These are phyloP conservation scores for Neurospora tetrasperma DNA, from an alignment of 495 filamentous ascomycete genomes.

Conservation along the genomic window DNA sequence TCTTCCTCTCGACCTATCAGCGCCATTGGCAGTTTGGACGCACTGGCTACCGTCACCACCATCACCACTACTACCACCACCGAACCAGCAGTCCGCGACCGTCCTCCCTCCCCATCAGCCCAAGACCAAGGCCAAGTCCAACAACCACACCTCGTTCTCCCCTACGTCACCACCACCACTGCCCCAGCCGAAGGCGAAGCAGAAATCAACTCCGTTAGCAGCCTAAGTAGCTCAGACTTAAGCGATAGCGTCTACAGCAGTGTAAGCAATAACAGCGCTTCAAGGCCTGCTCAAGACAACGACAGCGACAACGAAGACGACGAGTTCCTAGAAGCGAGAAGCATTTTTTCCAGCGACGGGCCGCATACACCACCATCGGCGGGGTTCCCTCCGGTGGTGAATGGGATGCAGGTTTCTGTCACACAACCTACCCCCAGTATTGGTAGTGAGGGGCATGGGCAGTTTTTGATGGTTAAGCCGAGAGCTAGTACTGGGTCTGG, in stretches of 20 bases:
- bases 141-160: neutral
- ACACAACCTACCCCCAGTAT: neutral
- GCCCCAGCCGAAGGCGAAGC: neutral
- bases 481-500: neutral
- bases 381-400: neutral
- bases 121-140: neutral
- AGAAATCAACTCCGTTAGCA: constrained; percentile 6
- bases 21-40: constrained; percentile 3
- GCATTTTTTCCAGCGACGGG: neutral
- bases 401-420: neutral
- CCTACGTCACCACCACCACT: neutral
- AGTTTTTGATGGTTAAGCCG: neutral
- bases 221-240: constrained; percentile 4
- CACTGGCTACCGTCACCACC: neutral
- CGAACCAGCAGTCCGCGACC: neutral
- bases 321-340: neutral
- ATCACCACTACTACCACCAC: neutral
- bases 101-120: neutral
- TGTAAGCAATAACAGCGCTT: constrained; percentile 9
- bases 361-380: neutral
- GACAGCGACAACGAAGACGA: neutral
- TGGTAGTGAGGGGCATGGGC: constrained; percentile 2
- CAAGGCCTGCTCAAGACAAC: neutral
- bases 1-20: constrained; percentile 2
- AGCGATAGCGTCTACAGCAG: constrained; percentile 1